phyloP scores from a whole-genome alignment of 306 rosid species.

The Fragaria vesca region DNA sequence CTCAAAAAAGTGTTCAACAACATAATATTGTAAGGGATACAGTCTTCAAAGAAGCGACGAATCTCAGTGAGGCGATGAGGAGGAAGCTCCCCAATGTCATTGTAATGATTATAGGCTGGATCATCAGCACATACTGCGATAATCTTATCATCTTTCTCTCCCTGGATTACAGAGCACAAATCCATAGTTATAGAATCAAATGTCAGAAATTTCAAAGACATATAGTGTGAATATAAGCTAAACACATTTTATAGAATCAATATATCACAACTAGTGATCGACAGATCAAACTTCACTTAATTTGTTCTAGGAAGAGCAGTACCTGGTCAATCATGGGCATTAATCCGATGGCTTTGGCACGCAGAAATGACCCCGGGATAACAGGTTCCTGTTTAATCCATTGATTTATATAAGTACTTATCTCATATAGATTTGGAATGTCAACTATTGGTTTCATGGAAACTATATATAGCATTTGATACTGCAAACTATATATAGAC shows the following conservation, averaged over 20 bases:
- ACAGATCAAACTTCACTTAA: neutral
- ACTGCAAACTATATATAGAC: neutral
- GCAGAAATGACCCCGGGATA: constrained; percentile 71
- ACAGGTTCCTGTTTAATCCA: constrained; percentile 62
- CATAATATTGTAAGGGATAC: constrained; percentile 48
- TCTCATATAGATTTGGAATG: neutral
- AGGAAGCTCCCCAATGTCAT: constrained; percentile 67
- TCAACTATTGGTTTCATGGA: neutral
- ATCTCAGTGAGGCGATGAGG: constrained; percentile 91
- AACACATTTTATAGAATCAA: too few relatives aligned
- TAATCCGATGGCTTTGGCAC: constrained; percentile 78
- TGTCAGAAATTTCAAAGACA: neutral
- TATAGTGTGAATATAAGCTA: neutral
- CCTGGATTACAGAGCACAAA: constrained; percentile 38
- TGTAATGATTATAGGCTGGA: constrained; percentile 85
- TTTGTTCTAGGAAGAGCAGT: constrained; percentile 14
- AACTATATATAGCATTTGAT: neutral
- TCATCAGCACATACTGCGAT: constrained; percentile 96
- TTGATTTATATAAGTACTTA: constrained; percentile 10
- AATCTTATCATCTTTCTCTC: constrained; percentile 93
- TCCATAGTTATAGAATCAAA: constrained; percentile 6
- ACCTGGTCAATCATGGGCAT: constrained; percentile 95
- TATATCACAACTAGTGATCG: neutral
- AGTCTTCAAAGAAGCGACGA: constrained; percentile 93
- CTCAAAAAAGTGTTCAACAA: constrained; percentile 1